Evolutionary conservation across 2,329 filamentous ascomycete genomes (phyloP).

Genomic region (Cordyceps farinosa): DNA sequence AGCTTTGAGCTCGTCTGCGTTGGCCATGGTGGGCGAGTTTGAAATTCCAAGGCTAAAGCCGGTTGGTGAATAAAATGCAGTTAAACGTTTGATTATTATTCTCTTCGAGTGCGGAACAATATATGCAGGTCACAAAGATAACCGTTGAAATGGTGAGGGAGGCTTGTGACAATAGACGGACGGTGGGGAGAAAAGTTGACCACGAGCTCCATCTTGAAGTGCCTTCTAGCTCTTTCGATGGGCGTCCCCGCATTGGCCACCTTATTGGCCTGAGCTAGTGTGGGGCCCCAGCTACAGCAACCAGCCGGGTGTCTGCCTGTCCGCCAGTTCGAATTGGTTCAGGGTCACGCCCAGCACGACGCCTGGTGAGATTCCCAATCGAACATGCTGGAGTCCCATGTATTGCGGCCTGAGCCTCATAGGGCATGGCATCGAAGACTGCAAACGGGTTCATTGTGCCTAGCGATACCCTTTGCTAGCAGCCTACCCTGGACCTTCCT

Average conservation of each 20-base stretch:
- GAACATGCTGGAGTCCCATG: no score
- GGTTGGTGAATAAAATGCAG: conserved; percentile 10
- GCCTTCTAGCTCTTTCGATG: conserved; percentile 45
- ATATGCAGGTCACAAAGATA: conserved; percentile 8
- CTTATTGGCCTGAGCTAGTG: conserved; percentile 31
- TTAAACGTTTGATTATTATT: background rate
- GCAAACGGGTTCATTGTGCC: no score
- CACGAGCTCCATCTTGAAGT: conserved; percentile 25
- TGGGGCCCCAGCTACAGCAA: conserved; percentile 18
- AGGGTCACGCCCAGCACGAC: background rate
- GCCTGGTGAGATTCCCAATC: no score
- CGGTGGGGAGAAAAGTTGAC: conserved; percentile 29
- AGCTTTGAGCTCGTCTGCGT: conserved; percentile 81
- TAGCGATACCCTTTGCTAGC: no score
- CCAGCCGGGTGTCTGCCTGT: background rate
- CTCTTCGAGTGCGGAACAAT: background rate
- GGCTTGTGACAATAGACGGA: conserved; percentile 23
- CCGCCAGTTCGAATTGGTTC: background rate
- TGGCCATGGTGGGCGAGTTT: conserved; percentile 43
- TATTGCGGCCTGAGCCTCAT: no score
- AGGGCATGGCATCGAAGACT: no score
- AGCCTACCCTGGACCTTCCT: no score
- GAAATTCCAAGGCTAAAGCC: conserved; percentile 6
- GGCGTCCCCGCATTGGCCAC: conserved; percentile 25
- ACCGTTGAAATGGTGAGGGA: conserved; percentile 15